These are phyloP conservation scores for Alternaria viburni DNA, from an alignment of 2,329 filamentous ascomycete species.

Conservation along the genomic window DNA sequence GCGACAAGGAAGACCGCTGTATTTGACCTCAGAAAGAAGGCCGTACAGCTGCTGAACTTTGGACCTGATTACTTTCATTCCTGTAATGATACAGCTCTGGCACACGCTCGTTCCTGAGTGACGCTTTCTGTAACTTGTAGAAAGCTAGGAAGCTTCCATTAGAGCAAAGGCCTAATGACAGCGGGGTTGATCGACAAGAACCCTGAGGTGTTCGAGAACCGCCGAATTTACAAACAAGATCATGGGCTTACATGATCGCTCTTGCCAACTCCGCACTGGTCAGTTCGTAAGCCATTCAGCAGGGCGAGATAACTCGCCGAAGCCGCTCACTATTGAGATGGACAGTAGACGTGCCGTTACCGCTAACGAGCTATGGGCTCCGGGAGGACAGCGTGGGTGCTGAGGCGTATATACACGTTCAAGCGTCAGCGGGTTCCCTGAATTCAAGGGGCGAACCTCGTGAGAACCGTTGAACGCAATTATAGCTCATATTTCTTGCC, in stretches of 20 bases:
- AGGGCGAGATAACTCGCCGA: conserved; percentile 10
- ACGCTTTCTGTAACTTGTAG: background rate
- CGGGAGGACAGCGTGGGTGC: background rate
- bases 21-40: background rate
- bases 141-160: background rate
- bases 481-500: background rate
- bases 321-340: background rate
- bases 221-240: background rate
- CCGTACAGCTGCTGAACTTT: background rate
- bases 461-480: background rate
- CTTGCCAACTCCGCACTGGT: conserved; percentile 19
- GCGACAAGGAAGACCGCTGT: conserved; percentile 8
- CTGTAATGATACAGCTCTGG: background rate
- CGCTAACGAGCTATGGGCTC: background rate
- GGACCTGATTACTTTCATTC: background rate
- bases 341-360: background rate
- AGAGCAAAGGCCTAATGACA: background rate
- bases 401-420: background rate
- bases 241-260: conserved; percentile 15
- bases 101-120: background rate
- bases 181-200: background rate
- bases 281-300: conserved; percentile 25
- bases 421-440: background rate
- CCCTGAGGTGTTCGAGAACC: conserved; percentile 8
- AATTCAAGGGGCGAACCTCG: background rate